Base-by-base conservation (phyloP, 1,284 basidiomycete species). In the Malassezia psittaci region DNA sequence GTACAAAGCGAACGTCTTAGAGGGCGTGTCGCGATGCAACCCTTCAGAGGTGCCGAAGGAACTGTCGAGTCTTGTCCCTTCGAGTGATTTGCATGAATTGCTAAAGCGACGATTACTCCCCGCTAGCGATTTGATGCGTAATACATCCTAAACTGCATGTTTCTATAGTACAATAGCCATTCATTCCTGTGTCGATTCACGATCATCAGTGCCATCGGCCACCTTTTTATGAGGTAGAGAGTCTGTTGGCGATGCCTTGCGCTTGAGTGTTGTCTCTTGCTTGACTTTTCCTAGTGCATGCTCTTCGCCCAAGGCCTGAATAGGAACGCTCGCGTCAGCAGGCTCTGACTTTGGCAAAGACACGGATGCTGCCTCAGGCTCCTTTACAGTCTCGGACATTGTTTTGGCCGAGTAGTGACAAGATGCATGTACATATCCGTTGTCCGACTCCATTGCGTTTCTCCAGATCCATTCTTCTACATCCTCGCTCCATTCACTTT, bases 391-490 rank as follows among this genome's bases (percentile, higher is more conserved):
- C 24, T 68, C 66, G 7, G 63, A 67, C 48, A 74, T 54, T 37
- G 51, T 54, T 52, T 69, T 71, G n/a, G 70, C 72, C 19, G 72
- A 74, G 40, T 69, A 61, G 45, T 70, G 64, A 49, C 72, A 74
- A 24, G 67, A 67, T 0, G 67, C 72, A 59, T 74, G 72, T 32
- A 72, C 69, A 40, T 68, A 68, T 21, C 46, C 36, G 4, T 85
- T 85, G 60, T 90, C 86, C 54, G 85, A 84, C 72, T 81, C 82
- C 21, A 90, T 79, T 0, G 91, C 90, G 72, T 98, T 96, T 68
- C 81, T 82, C 89, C 90, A 99, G 16, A 96, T 86, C 91, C 93
- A 98, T 66, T 96, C 94, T 77, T 98, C 94, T 61, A 94, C 90
- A 52, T 96, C 91, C 73, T 98, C 90, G 56, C 85, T 78, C 77